Evolutionary conservation across 805 yeast species (phyloP), one percentile per base, ranked within the genome.

Genomic region (Cyberlindnera saturnus): DNA sequence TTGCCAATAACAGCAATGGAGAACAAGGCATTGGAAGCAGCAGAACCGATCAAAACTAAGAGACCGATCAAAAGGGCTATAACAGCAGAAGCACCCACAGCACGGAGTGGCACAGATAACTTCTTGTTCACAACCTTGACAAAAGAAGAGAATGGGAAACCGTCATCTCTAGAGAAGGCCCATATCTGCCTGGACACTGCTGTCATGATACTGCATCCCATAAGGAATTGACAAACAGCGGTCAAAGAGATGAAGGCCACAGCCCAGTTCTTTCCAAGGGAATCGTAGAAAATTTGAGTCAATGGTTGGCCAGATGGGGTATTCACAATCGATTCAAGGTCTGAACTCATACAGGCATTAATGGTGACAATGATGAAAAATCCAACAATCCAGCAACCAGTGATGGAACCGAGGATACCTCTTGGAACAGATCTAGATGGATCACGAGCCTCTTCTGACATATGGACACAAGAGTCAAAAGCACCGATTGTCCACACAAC

Each of bases 111-210:
- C 26, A 80, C 84, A n/a, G 73, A 67, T 26, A 74, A 64, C 47
- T 58, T 71, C 41, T 73, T 67, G 57, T 83, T 68, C 35, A 84
- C 86, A 36, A 67, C 74, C 52, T 80, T 77, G 45, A 83, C 71
- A 54, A 67, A 65, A 34, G 68, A 60, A 16, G 82, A 71, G 52
- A 81, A 66, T 8, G 90, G 89, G 45, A 83, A 69, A 26, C 88
- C 87, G 48, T 81, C 81, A 59, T 82, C 90, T 65, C 90, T 74
- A 16, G 86, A 81, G 61, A 81, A 81, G 1, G 88, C 86, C 79
- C 84, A 82, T 40, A 79, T 69, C 62, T 81, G 87, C 60, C 88
- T 72, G 2, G 85, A 79, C 7, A 75, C 70, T 16, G 86, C 85
- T 30, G 80, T 70, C 43, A 79, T 61, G 46, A 73, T 71, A 6